Percentiles rank a stretch among this genome's conserved stretches.
phyloP scores from a whole-genome alignment of 2,329 filamentous ascomycete species.

The Alternaria conjuncta region DNA sequence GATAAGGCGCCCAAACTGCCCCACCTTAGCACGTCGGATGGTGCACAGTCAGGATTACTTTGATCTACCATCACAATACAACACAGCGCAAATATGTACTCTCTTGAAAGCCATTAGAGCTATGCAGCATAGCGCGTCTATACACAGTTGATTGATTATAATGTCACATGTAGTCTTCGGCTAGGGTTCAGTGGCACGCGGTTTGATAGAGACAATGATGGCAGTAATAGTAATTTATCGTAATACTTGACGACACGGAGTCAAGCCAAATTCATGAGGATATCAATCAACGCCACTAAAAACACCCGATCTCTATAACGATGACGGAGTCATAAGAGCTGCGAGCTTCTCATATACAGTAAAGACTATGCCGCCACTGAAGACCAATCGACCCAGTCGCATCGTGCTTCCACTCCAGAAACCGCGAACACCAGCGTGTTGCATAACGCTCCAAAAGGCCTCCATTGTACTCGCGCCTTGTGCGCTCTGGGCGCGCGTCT shows the following conservation, averaged over 20 bases:
- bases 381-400: constrained; percentile 36
- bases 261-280: neutral
- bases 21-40: neutral
- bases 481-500: constrained; percentile 48
- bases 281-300: neutral
- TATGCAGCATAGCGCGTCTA: neutral
- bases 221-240: neutral
- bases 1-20: neutral
- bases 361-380: constrained; percentile 42
- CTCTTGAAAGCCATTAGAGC: neutral
- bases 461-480: constrained; percentile 31
- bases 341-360: constrained; percentile 42
- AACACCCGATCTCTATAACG: neutral
- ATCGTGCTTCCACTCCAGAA: constrained; percentile 43
- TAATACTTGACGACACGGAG: neutral
- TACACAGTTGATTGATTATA: neutral
- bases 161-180: neutral
- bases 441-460: constrained; percentile 31
- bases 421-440: constrained; percentile 28
- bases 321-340: constrained; percentile 12
- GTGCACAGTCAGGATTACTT: neutral
- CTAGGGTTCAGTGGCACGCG: rapidly evolving
- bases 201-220: neutral
- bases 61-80: neutral
- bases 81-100: neutral